Evolutionary conservation across 2,329 filamentous ascomycete genomes (phyloP), one percentile per base, ranked within the genome.

Genomic region (Fusarium vanettenii): DNA sequence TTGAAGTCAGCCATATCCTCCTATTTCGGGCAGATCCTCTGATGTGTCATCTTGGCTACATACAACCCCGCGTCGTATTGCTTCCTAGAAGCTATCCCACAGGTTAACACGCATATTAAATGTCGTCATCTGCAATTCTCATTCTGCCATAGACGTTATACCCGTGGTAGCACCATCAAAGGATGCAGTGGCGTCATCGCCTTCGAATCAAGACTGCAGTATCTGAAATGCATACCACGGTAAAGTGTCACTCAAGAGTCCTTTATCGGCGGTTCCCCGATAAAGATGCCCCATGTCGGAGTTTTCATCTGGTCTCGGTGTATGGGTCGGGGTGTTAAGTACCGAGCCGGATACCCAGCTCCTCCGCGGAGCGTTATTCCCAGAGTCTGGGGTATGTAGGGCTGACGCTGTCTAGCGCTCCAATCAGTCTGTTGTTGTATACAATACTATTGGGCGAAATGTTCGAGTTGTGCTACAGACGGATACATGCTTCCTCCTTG

Each of bases 71-170:
- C 60, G 31, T 22, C 37, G 39, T 59, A 56, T 18, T 59, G 5
- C 37, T 37, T 33, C 41, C 20, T 13, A 16, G 25, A 41, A 43
- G 61, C 22, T 25, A 64, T 31, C 31, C 11, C 37, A 33, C 16
- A 18, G 43, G 14, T 52, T 11, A 61, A 16, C 39, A 20, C 25
- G 16, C 39, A 62, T 52, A 29, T 2, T 45, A 11, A 25, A 74
- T 74, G 72, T 72, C 72, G 72, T 60, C 66, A 74, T 74, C 48
- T 52, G 55, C 14, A 5, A 41, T 48, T 22, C 22, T 37, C 55
- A 69, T 69, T 41, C 66, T 69, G 60, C 31, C 52, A 72, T 67
- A 9, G 13, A 29, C 41, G 18, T 48, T 62, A 37, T 35, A 45
- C 29, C 31, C 60, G 22, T 50, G 6, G 43, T 55, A 63, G 48